Percentiles rank a stretch among this genome's conserved stretches.
phyloP scores from a whole-genome alignment of 495 filamentous ascomycete species.

The Sordaria brevicollis region DNA sequence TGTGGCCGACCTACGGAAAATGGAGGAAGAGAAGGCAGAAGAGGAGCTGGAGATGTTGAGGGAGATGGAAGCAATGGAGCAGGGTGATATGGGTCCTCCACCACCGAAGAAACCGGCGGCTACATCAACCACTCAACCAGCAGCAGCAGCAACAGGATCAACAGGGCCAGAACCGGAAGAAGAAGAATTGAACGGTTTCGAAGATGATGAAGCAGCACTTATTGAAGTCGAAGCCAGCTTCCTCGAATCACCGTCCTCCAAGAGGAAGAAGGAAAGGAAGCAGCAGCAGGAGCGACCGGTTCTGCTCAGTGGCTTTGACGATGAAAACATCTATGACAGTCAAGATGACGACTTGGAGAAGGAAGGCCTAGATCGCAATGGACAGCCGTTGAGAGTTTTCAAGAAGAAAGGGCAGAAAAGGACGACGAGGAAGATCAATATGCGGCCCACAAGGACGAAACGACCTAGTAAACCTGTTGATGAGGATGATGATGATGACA shows the following conservation, averaged over 20 bases:
- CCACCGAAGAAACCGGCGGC: background rate
- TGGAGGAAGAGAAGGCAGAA: constrained; percentile 66
- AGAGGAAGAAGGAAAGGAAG: constrained; percentile 42
- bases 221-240: background rate
- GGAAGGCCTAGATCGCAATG: constrained; percentile 25
- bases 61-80: constrained; percentile 59
- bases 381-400: constrained; percentile 49
- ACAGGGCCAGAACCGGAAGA: background rate
- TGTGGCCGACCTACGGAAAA: constrained; percentile 63
- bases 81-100: constrained; percentile 5
- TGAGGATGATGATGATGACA: constrained; percentile 7
- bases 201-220: background rate
- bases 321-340: constrained; percentile 39
- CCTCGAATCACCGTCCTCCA: background rate
- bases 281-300: constrained; percentile 14
- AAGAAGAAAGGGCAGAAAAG: constrained; percentile 94
- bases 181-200: background rate
- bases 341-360: constrained; percentile 25
- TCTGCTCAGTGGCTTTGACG: constrained; percentile 54
- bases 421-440: constrained; percentile 66
- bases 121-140: background rate
- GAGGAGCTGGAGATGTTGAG: constrained; percentile 75
- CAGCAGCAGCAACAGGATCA: constrained; percentile 16
- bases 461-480: constrained; percentile 29
- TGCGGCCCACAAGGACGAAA: constrained; percentile 42